Percentiles rank a stretch among this genome's conserved stretches.
These are phyloP conservation scores for Barbatosphaeria neglecta DNA, from an alignment of 495 filamentous ascomycete species.

Conservation along the genomic window DNA sequence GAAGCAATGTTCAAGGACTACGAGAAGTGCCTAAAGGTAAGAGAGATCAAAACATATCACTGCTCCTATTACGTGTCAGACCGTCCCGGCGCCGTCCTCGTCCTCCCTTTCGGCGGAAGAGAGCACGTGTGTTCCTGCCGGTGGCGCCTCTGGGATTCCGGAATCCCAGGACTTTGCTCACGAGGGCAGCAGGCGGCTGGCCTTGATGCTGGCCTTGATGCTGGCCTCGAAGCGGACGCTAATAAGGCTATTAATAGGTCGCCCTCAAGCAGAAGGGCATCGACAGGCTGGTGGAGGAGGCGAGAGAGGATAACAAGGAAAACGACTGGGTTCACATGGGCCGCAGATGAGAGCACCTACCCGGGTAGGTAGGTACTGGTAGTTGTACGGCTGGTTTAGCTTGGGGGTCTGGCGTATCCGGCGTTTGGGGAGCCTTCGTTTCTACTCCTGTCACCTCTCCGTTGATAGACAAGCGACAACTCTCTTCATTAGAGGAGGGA, in stretches of 20 bases:
- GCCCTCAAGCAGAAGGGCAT: conserved; percentile 76
- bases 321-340: conserved; percentile 64
- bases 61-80: conserved; percentile 4
- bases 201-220: too few species aligned
- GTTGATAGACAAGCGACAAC: neutral
- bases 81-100: too few species aligned
- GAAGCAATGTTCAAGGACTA: conserved; percentile 75
- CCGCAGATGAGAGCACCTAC: conserved; percentile 19
- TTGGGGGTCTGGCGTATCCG: too few species aligned
- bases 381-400: neutral
- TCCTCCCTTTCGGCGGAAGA: too few species aligned
- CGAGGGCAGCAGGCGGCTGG: too few species aligned
- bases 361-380: too few species aligned
- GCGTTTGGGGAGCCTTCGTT: neutral
- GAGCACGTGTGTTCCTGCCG: too few species aligned
- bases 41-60: conserved; percentile 9
- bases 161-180: too few species aligned
- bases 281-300: conserved; percentile 76
- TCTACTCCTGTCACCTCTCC: neutral
- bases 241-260: conserved; percentile 38
- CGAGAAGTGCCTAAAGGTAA: conserved; percentile 65
- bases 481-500: too few species aligned
- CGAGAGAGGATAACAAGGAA: conserved; percentile 67
- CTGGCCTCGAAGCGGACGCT: neutral
- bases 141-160: too few species aligned